Evolutionary conservation across 495 filamentous ascomycete genomes (phyloP), one percentile per base, ranked within the genome.

Genomic region (Trichoderma erinaceum): DNA sequence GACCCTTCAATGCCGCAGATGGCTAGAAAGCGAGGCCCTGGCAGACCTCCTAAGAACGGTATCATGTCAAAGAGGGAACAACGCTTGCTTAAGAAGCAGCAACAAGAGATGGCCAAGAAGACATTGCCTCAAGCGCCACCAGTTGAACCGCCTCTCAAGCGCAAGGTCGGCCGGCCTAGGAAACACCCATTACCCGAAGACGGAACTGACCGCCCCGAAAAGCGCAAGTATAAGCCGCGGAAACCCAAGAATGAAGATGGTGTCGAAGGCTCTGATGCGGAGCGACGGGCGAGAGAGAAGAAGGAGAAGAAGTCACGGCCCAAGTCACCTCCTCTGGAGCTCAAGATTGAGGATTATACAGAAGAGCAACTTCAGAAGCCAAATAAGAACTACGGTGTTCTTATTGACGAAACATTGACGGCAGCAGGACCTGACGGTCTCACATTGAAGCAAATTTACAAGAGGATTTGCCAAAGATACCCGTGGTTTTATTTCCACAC

Each of bases 391-490:
- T 99, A 98, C 75, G 91, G 94, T 35, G 84, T 91, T 63, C 86
- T 98, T 52, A 96, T 97, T 68, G 90, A 97, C 76, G 93, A 97
- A 75, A 90, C 92, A 29, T 83, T 98, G 48, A 86, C 86, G 0
- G 89, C 90, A 63, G 91, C 90, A 21, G 79, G 79, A 4, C 87
- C 82, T 4, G 86, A 86, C 3, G 85, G 87, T 13, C 86, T 97
- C 78, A 92, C 92, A 38, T 81, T 99, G 41, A 94, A 96, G 72
- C 90, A 97, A 75, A 98, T 99, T 50, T 99, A 99, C 76, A 89
- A 90, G 70, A 86, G 90, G 32, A 90, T 99, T 69, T 89, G 92
- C 77, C 79, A 88, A 73, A 91, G 90, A 72, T 97, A 96, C 73
- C 96, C 95, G 0, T 97, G 87, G 77, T 99, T 91, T 77, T 91